Percentiles rank a stretch among this genome's conserved stretches.
phyloP scores from a whole-genome alignment of 768 basidiomycete species.

The Hericium rajendrae region DNA sequence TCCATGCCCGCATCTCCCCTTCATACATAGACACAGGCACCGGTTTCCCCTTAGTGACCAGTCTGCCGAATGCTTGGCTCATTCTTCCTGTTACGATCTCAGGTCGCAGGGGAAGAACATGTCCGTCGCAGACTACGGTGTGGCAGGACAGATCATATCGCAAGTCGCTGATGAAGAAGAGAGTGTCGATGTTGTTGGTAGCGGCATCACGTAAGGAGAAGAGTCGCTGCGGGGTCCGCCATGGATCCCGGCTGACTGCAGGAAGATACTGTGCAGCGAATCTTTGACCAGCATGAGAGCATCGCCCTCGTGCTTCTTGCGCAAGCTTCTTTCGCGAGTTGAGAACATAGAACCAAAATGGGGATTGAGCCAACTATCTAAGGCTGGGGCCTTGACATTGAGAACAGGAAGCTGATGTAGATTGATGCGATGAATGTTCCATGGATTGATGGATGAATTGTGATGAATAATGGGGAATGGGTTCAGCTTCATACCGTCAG shows the following conservation, averaged over 20 bases:
- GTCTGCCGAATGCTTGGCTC: constrained; percentile 21
- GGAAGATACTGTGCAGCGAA: constrained; percentile 21
- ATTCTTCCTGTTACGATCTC: constrained; percentile 13
- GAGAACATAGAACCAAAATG: constrained; percentile 26
- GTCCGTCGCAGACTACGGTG: constrained; percentile 43
- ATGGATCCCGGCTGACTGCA: constrained; percentile 19
- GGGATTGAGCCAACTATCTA: constrained; percentile 22
- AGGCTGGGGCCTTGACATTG: constrained; percentile 10
- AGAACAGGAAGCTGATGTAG: constrained; percentile 26
- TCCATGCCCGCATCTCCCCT: constrained; percentile 37
- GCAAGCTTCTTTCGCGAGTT: constrained; percentile 18
- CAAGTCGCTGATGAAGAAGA: constrained; percentile 38
- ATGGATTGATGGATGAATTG: constrained; percentile 4
- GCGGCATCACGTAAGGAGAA: not conserved
- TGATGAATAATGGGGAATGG: constrained; percentile 21
- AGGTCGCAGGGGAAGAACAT: constrained; percentile 29
- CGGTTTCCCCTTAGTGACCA: not conserved
- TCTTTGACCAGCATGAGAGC: constrained; percentile 25
- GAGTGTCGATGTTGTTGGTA: constrained; percentile 20
- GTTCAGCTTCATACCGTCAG: constrained; percentile 14
- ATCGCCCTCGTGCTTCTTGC: constrained; percentile 17
- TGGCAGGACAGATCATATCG: constrained; percentile 39
- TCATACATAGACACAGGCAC: constrained; percentile 8
- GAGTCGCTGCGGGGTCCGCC: not conserved
- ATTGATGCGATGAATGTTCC: constrained; percentile 33